phyloP scores from a whole-genome alignment of 768 basidiomycete species.

The Boletus vinaceobasis region DNA sequence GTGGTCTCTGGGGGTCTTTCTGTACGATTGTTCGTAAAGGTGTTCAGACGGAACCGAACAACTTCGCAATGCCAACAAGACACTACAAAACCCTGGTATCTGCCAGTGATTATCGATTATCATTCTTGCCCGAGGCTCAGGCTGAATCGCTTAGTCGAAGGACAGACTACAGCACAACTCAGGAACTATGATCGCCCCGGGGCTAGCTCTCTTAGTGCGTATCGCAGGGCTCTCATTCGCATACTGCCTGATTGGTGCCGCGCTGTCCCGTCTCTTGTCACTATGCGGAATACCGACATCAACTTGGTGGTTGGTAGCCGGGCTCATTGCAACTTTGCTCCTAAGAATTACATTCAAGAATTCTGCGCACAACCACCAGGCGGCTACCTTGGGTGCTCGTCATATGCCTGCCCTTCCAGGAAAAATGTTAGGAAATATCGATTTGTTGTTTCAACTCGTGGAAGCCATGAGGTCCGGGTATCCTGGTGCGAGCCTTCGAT shows the following conservation, averaged over 20 bases:
- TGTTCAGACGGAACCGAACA: too few relatives aligned
- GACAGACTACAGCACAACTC: background rate
- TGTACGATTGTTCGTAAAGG: too few relatives aligned
- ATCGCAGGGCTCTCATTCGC: background rate
- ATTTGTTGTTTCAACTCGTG: constrained; percentile 37
- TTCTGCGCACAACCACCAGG: constrained; percentile 32
- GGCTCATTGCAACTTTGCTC: constrained; percentile 34
- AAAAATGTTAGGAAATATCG: constrained; percentile 42
- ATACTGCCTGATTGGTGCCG: background rate
- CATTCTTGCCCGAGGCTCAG: too few relatives aligned
- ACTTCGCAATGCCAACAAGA: too few relatives aligned
- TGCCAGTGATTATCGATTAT: too few relatives aligned
- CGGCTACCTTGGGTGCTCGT: constrained; percentile 45
- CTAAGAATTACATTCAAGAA: constrained; percentile 29
- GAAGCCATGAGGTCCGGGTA: constrained; percentile 43
- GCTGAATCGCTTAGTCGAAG: background rate
- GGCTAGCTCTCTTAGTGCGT: constrained; percentile 10
- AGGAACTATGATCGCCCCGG: constrained; percentile 15
- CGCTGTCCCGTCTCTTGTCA: constrained; percentile 5
- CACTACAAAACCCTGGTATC: too few relatives aligned
- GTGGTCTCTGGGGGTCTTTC: too few relatives aligned
- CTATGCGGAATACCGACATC: constrained; percentile 29
- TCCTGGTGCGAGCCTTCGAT: constrained; percentile 38
- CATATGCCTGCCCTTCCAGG: constrained; percentile 39
- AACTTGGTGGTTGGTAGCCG: constrained; percentile 36